Evolutionary conservation across 1,139 yeast genomes (phyloP).

Genomic region (Magnusiomyces tetraspermus): DNA sequence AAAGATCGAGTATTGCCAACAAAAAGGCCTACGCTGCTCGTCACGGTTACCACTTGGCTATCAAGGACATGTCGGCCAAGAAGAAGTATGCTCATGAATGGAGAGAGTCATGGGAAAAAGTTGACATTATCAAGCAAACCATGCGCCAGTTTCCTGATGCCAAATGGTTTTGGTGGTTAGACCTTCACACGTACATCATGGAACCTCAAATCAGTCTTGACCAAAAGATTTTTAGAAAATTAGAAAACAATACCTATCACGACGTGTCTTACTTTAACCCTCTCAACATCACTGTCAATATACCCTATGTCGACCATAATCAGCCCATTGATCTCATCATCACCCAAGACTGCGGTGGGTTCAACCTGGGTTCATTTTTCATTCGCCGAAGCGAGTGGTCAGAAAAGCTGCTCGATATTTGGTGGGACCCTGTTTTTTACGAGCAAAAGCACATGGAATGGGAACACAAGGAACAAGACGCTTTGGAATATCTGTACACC

Average conservation of each 20-base stretch:
- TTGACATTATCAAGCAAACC: constrained; percentile 84
- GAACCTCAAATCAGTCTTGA: constrained; percentile 83
- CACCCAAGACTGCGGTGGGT: constrained; percentile 97
- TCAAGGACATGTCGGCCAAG: constrained; percentile 82
- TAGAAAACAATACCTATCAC: constrained; percentile 64
- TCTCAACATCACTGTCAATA: constrained; percentile 49
- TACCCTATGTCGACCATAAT: constrained; percentile 67
- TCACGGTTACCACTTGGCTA: constrained; percentile 83
- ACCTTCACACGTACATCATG: constrained; percentile 89
- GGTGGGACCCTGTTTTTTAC: constrained; percentile 98
- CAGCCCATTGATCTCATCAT: constrained; percentile 68
- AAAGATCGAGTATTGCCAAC: constrained; percentile 80
- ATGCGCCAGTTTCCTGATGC: constrained; percentile 92
- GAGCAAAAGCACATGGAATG: constrained; percentile 97
- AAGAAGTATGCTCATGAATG: constrained; percentile 93
- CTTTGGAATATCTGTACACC: constrained; percentile 70
- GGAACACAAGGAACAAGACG: constrained; percentile 98
- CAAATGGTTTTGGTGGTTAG: constrained; percentile 99
- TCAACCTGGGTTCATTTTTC: constrained; percentile 83
- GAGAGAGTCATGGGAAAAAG: constrained; percentile 98
- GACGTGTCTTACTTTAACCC: constrained; percentile 66
- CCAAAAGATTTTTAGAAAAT: constrained; percentile 58
- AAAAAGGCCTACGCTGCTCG: constrained; percentile 78
- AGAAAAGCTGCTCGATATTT: constrained; percentile 69
- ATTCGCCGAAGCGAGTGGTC: constrained; percentile 82